Percentiles rank a stretch among this genome's conserved stretches.
Conservation (phyloP, 495 filamentous ascomycete species). For the Penicillium longicatenatum region DNA sequence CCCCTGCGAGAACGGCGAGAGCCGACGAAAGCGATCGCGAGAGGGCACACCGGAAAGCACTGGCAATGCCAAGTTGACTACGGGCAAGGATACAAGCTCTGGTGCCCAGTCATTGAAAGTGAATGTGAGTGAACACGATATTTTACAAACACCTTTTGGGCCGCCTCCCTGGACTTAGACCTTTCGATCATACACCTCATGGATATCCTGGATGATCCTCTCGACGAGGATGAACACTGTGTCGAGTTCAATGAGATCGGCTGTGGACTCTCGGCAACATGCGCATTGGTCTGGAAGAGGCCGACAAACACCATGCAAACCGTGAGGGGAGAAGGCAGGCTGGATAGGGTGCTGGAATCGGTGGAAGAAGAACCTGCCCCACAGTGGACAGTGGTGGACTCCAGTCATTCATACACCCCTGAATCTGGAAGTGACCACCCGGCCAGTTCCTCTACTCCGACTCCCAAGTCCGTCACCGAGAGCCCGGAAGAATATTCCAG, state of each 20-base stretch:
- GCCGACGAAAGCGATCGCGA: conserved; percentile 50
- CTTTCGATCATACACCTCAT: too few species aligned
- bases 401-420: too few species aligned
- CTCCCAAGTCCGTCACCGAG: not conserved
- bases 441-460: not conserved
- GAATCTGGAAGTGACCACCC: too few species aligned
- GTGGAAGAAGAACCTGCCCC: too few species aligned
- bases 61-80: conserved; percentile 3
- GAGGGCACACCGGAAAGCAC: conserved; percentile 32
- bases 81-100: conserved; percentile 8
- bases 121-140: conserved; percentile 25
- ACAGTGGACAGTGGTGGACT: too few species aligned
- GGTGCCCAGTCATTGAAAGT: conserved; percentile 12
- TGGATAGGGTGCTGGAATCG: too few species aligned
- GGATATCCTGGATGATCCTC: too few species aligned
- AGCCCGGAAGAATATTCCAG: not conserved
- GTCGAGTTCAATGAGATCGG: not conserved
- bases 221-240: too few species aligned
- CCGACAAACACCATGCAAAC: not conserved
- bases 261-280: not conserved
- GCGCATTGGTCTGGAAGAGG: not conserved
- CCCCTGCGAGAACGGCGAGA: conserved; percentile 26
- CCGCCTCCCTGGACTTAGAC: not conserved
- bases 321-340: too few species aligned
- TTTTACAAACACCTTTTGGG: not conserved